These are phyloP conservation scores for Theobroma grandiflorum DNA, from an alignment of 441 rosid species.

Conservation along the genomic window DNA sequence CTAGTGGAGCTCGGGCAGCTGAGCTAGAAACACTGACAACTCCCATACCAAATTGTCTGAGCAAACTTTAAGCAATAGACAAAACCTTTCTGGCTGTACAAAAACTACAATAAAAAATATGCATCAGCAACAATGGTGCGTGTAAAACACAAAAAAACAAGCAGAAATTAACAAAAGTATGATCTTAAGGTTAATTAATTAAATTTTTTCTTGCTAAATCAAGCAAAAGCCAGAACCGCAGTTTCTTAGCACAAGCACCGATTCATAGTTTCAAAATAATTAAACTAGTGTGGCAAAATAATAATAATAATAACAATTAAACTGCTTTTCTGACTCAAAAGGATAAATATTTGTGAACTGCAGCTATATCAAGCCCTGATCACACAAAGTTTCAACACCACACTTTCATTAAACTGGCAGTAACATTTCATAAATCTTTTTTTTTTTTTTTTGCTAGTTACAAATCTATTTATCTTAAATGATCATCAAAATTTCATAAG, in stretches of 20 bases:
- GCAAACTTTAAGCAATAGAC: neutral
- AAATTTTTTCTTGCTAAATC: neutral
- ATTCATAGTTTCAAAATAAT: neutral
- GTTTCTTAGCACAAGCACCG: neutral
- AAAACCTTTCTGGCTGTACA: constrained; percentile 25
- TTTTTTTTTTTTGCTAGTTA: too few relatives aligned
- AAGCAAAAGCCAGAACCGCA: neutral
- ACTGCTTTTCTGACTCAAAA: neutral
- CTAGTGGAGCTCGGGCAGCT: constrained; percentile 70
- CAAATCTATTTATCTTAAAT: neutral
- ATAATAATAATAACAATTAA: too few relatives aligned
- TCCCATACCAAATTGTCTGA: constrained; percentile 66
- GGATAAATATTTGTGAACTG: neutral
- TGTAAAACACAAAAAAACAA: neutral
- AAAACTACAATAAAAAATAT: constrained; percentile 42
- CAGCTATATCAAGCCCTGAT: neutral
- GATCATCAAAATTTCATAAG: neutral
- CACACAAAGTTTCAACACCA: neutral
- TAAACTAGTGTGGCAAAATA: neutral
- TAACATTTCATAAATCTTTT: neutral
- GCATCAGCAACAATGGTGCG: neutral
- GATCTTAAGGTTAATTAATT: neutral
- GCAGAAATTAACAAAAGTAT: neutral
- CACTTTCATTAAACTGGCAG: neutral
- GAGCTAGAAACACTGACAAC: constrained; percentile 85